Base-by-base conservation (phyloP, 352 stramenopile genomes). In the Pythium phragmitis region DNA sequence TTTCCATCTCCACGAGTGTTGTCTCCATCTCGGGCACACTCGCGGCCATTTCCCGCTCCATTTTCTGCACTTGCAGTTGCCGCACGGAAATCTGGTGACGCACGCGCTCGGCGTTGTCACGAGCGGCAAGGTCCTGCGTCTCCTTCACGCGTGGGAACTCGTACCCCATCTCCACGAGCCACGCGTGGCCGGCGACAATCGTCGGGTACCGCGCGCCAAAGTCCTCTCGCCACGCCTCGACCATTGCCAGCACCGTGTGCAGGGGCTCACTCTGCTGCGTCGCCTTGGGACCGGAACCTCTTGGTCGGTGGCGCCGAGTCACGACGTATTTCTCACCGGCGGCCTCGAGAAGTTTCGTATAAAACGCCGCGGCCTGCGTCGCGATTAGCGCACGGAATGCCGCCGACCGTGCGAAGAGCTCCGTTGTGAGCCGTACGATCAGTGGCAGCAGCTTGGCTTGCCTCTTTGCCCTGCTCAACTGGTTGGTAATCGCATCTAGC, bases 1-100 rank as follows among this genome's bases (percentile, higher is more conserved):
- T 74, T 60, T 92, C 74, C 83, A 90, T 89, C 63, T 90, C 83
- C 19, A 74, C 54, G 2, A 92, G 57, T 54, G 83, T 69, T 16
- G 75, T 67, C 66, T 90, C 81, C 68, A 92, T 91, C 60, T 92
- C 83, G 0, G 78, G 74, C 17, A 82, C 68, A 42, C 72, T 62
- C 21, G 59, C 63, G 8, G 48, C 65, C 77, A 92, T 89, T 53
- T 90, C 81, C 12, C 64, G 48, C 23, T 68, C 23, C 42, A 70
- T 67, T 19, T 76, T 69, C 28, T 49, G 45, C 11, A 63, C 41
- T 12, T 69, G 58, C 13, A 68, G 14, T 13, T 51, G 21, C 14
- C 46, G 59, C 14, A 77, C 51, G 17, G 61, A 50, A 13, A 28
- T 23, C 14, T 65, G 63, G 17, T 72, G 68, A n/a, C 42, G 52